phyloP scores from a whole-genome alignment of 139 green algal species.

The Penium margaritaceum region DNA sequence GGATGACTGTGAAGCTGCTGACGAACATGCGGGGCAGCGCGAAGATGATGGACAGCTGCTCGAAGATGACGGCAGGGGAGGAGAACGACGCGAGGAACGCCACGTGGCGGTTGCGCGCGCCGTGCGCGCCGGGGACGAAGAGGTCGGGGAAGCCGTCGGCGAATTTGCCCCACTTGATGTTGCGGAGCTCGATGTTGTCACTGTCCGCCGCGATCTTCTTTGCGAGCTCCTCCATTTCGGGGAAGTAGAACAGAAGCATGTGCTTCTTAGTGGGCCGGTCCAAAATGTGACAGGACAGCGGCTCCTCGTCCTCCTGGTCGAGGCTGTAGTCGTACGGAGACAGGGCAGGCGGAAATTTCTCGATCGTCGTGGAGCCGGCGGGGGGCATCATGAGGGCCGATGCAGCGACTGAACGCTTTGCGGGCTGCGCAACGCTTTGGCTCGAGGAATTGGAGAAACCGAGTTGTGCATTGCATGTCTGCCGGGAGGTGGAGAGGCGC shows the following conservation, averaged over 20 bases:
- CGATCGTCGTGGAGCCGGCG: no score
- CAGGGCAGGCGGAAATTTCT: no score
- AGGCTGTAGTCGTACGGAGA: no score
- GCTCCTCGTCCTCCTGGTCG: constrained; percentile 1
- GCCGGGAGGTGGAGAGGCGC: no score
- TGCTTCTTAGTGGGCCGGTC: constrained; percentile 31
- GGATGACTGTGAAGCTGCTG: constrained; percentile 90
- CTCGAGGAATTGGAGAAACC: no score
- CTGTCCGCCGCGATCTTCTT: constrained; percentile 61
- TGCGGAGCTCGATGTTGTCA: constrained; percentile 65
- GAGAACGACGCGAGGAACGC: constrained; percentile 93
- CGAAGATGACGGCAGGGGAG: constrained; percentile 77
- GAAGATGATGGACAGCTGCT: constrained; percentile 95
- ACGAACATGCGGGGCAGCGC: constrained; percentile 92
- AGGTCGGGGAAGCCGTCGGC: constrained; percentile 94
- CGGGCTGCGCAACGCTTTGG: no score
- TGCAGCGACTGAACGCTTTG: no score
- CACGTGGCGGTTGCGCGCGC: constrained; percentile 85
- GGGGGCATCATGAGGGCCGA: no score
- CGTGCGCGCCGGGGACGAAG: constrained; percentile 81
- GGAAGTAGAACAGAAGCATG: constrained; percentile 75
- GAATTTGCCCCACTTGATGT: constrained; percentile 78
- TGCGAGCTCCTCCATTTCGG: constrained; percentile 70
- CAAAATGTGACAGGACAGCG: constrained; percentile 15
- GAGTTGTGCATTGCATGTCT: no score